Base-by-base conservation (phyloP, 116 monocot genomes). In the Iris pallida region DNA sequence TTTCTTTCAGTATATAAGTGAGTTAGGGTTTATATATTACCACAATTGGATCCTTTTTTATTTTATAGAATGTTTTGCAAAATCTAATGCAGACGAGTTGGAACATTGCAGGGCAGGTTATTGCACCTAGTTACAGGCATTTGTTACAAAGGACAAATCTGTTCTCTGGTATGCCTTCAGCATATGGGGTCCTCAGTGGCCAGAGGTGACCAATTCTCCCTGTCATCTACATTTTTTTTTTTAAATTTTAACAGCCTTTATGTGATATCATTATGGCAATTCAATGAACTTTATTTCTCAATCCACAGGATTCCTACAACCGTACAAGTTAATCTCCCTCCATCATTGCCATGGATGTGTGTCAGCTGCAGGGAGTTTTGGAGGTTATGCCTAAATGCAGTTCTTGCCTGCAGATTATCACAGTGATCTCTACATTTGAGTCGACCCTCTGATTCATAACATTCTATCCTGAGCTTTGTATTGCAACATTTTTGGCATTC, bases 181-280 rank as follows among this genome's bases (percentile, higher is more conserved):
- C 81, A 16, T 70, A 77, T 72, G 80, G 88, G n/a, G 54, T 93
- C 42, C 98, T 98, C 16, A 82, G 83, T 47, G 98, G 93, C 43
- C 78, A 81, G 59, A 90, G 98, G 93, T 93, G 15, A 69, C 30
- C 30, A 30, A 30, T 30, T 30, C 30, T 30, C 30, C 30, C 30
- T 30, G 30, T 30, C 30, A 30, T 30, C 3, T 30, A 30, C 30
- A 30, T 30, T 30, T 30, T 30, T 30, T 30, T 30, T 30, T 30
- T 30, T 30, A 0, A 30, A 30, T 30, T 30, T 30, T 30, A 30
- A 30, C 30, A 30, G 30, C 30, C 30, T 30, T 30, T 30, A 3
- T 30, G 30, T 30, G 30, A 59, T 19, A 16, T 66, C 1, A 49
- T 53, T 66, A 17, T 68, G 8, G 3, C 44, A 11, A 55, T 42